phyloP scores from a whole-genome alignment of 176 grass and related monocot genomes.

The Poa pratensis region DNA sequence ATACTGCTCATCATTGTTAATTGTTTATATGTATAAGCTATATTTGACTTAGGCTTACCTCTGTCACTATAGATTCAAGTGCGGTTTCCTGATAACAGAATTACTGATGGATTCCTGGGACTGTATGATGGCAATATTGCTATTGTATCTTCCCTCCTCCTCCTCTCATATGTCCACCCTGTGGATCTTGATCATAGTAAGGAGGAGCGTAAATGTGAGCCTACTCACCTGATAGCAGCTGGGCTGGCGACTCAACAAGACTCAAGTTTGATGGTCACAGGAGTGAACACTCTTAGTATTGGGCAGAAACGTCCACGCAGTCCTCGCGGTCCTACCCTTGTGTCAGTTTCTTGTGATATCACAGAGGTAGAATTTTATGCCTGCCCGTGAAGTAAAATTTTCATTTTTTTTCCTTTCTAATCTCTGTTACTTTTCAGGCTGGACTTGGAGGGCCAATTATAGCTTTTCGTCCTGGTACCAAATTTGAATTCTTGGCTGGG shows the following conservation, averaged over 20 bases:
- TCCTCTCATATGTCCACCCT: too few species aligned
- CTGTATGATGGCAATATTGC: not conserved
- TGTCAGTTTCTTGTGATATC: not conserved
- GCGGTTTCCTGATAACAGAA: not conserved
- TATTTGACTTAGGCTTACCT: not conserved
- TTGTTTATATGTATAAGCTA: not conserved
- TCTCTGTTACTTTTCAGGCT: not conserved
- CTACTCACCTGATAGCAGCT: not conserved
- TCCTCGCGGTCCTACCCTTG: not conserved
- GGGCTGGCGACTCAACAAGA: not conserved
- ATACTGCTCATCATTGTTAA: not conserved
- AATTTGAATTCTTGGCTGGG: not conserved
- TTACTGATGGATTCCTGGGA: not conserved
- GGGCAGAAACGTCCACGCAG: not conserved
- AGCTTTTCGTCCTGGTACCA: not conserved
- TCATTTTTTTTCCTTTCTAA: not conserved
- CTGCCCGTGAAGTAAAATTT: not conserved
- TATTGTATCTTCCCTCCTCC: too few species aligned
- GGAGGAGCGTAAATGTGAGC: slow-evolving; percentile 5
- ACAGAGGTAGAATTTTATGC: not conserved
- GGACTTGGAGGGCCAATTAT: slow-evolving; percentile 9
- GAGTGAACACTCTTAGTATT: not conserved
- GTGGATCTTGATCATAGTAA: not conserved
- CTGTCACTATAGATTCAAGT: not conserved
- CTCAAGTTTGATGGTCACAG: not conserved